phyloP scores from a whole-genome alignment of 192 early-diverging fungal genomes.

The Coemansia sp. region DNA sequence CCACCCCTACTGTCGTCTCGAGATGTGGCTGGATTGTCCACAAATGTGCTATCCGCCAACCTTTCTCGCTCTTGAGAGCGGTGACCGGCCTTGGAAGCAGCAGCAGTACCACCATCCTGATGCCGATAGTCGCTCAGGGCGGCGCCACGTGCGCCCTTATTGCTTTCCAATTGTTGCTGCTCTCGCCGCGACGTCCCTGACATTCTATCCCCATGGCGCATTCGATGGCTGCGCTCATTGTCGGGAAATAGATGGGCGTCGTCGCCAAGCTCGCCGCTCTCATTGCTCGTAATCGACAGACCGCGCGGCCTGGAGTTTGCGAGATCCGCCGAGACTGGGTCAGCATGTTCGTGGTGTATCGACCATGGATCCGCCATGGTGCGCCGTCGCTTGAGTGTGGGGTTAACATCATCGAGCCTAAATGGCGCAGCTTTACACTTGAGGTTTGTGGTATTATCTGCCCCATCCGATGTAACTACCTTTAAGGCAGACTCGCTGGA shows the following conservation, averaged over 20 bases:
- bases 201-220: neutral
- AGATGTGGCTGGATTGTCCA: neutral
- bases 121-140: neutral
- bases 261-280: conserved; percentile 8
- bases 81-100: neutral
- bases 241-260: neutral
- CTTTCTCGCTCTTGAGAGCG: neutral
- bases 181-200: neutral
- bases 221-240: neutral
- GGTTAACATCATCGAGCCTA: neutral
- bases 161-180: neutral
- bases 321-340: neutral
- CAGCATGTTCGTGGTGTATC: neutral
- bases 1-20: neutral
- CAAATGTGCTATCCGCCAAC: neutral
- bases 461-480: neutral
- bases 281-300: neutral
- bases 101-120: neutral
- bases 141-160: neutral
- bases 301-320: neutral
- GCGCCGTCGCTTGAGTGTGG: conserved; percentile 7
- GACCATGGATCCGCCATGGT: conserved; percentile 2
- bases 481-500: neutral
- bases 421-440: neutral
- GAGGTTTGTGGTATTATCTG: neutral